Percentiles rank a stretch among this genome's conserved stretches.
phyloP scores from a whole-genome alignment of 2,329 filamentous ascomycete species.

The Zalaria obscura region DNA sequence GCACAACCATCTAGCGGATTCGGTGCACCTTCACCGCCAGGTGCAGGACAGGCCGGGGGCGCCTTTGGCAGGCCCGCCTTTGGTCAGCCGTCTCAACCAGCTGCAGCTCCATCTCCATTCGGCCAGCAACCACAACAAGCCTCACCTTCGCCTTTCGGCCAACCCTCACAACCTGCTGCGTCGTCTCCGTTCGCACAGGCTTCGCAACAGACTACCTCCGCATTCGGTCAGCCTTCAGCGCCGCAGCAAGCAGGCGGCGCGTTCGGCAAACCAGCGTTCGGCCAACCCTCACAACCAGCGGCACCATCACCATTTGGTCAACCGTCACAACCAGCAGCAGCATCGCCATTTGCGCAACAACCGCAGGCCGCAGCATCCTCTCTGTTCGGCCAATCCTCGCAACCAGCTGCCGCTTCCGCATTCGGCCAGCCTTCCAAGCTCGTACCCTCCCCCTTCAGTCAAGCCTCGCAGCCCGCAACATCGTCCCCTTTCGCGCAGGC shows the following conservation, averaged over 20 bases:
- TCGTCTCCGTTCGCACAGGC: too few species aligned
- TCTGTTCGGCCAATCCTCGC: constrained; percentile 2
- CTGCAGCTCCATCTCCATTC: constrained; percentile 3
- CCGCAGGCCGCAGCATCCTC: neutral
- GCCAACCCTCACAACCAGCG: constrained; percentile 6
- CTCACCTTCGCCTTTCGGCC: constrained; percentile 1
- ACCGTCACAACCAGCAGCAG: constrained; percentile 1
- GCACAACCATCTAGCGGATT: constrained; percentile 7
- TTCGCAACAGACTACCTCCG: constrained; percentile 3
- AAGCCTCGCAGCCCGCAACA: constrained; percentile 6
- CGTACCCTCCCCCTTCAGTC: constrained; percentile 11
- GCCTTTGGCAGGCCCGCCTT: constrained; percentile 6
- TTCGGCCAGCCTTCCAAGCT: constrained; percentile 14
- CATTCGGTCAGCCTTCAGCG: constrained; percentile 10
- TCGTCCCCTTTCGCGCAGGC: neutral
- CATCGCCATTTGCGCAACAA: constrained; percentile 2
- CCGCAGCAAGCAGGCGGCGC: neutral
- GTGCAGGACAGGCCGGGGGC: neutral
- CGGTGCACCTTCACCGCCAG: constrained; percentile 7
- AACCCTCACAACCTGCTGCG: neutral
- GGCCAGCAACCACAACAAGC: constrained; percentile 4
- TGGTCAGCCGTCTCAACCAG: constrained; percentile 7
- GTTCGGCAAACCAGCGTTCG: constrained; percentile 7
- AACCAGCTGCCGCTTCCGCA: constrained; percentile 6
- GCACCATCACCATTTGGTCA: constrained; percentile 6